phyloP scores from a whole-genome alignment of 2,329 filamentous ascomycete genomes.

The Cyanodermella asteris region DNA sequence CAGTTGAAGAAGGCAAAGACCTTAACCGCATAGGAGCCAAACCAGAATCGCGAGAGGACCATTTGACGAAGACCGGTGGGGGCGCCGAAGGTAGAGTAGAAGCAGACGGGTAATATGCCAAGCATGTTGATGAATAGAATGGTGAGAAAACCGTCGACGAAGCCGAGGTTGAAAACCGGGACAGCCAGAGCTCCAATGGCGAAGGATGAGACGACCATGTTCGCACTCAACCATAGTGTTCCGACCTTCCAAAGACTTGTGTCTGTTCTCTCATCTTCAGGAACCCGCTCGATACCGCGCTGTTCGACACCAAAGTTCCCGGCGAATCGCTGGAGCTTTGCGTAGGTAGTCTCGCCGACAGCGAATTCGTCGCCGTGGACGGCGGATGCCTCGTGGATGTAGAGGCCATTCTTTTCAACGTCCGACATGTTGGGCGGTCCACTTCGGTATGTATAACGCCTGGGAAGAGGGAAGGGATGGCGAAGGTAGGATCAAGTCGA shows the following conservation, averaged over 20 bases:
- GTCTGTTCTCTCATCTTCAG: conserved; percentile 45
- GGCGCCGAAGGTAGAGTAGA: conserved; percentile 58
- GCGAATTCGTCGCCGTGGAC: conserved; percentile 37
- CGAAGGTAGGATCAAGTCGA: no score
- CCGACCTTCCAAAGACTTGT: conserved; percentile 43
- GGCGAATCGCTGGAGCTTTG: conserved; percentile 39
- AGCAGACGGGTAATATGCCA: conserved; percentile 49
- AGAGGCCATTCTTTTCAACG: conserved; percentile 8
- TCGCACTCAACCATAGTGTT: conserved; percentile 59
- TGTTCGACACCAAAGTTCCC: conserved; percentile 48
- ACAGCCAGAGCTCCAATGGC: conserved; percentile 50
- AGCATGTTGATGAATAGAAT: conserved; percentile 58
- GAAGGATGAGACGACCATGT: conserved; percentile 57
- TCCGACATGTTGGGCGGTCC: no score
- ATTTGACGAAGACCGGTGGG: conserved; percentile 56
- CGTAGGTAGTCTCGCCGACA: conserved; percentile 32
- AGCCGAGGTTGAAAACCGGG: conserved; percentile 48
- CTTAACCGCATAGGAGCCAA: conserved; percentile 50
- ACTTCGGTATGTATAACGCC: conserved; percentile 4
- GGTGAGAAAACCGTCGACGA: conserved; percentile 48
- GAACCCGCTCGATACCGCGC: conserved; percentile 54
- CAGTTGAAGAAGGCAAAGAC: conserved; percentile 50
- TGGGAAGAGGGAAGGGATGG: no score
- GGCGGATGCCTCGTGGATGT: conserved; percentile 21
- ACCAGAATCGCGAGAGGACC: conserved; percentile 58